Base-by-base conservation (phyloP, 306 rosid genomes). In the Castanea mollissima region DNA sequence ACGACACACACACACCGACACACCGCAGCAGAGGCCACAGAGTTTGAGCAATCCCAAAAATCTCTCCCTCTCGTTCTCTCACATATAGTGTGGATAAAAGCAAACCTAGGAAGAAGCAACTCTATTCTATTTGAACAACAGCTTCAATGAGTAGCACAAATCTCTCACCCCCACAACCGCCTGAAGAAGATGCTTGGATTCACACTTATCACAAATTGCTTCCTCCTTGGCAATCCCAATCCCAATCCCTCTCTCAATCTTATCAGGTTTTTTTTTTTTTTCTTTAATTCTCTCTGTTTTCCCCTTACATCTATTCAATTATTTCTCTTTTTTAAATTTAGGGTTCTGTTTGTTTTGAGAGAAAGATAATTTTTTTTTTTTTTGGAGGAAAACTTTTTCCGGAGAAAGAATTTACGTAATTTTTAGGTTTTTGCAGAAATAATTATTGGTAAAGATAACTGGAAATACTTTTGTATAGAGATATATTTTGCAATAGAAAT, bases 121-220 rank as follows among this genome's bases (percentile, higher is more conserved):
- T 25, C 57, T 38, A 0, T 38, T 25, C 57, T 38, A 41, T 41
- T 41, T 2, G 3, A 41, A 41, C 75, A 46, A 14, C 75, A 8
- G 59, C 38, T 78, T 73, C 87, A 68, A 74, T 63, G 84, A 85
- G 77, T 35, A 55, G 60, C 32, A 44, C 69, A 11, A 75, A 46
- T 83, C 81, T 80, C 20, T 75, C 88, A 25, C 90, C 88, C 4
- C 80, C 87, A 8, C 46, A 41, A 41, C 54, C 54, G 16, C 54
- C 54, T 1, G 54, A 49, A 11, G 62, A 80, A 80, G 89, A 89
- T 38, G 92, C 90, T 8, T 89, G 92, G 92, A 34, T 71, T 83
- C 84, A 56, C 44, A 69, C 90, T 77, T 74, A 55, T 82, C 86
- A 64, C 25, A 74, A 81, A 52, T 77, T 87, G n/a, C 85, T 83